A percentile compares a stretch with the other conserved stretches of the same genome.
These are phyloP conservation scores for Penicillium psychrosexuale DNA, from an alignment of 2,329 filamentous ascomycete species.

Conservation along the genomic window DNA sequence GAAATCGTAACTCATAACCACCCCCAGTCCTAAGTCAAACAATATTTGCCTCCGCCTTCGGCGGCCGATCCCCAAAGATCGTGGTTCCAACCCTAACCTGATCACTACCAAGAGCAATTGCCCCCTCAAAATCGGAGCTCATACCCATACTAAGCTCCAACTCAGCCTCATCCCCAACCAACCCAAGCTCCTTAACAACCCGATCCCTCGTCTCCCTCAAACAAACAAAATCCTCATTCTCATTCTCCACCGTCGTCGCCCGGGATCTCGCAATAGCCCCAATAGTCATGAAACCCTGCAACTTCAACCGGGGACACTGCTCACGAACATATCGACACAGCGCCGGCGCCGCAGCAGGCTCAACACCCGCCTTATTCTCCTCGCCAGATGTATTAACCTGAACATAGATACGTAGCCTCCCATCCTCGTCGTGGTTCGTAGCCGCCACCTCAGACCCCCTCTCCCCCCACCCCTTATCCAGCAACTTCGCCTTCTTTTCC, in stretches of 20 bases:
- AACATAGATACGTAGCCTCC: constrained; percentile 69
- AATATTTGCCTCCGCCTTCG: constrained; percentile 74
- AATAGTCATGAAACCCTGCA: constrained; percentile 94
- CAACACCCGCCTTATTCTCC: constrained; percentile 75
- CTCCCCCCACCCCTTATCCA: constrained; percentile 71
- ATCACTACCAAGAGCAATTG: constrained; percentile 75
- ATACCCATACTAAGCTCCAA: constrained; percentile 97
- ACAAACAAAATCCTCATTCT: constrained; percentile 83
- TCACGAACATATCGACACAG: constrained; percentile 69
- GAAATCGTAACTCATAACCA: constrained; percentile 18
- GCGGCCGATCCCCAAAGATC: constrained; percentile 82
- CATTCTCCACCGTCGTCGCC: constrained; percentile 67
- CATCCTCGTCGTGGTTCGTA: constrained; percentile 26
- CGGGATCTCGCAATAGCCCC: constrained; percentile 85
- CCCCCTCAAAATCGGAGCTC: constrained; percentile 93
- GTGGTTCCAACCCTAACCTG: constrained; percentile 92
- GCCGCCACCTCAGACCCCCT: constrained; percentile 39
- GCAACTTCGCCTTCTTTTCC: constrained; percentile 77
- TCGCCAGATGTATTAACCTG: constrained; percentile 96
- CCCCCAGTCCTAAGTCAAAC: constrained; percentile 25
- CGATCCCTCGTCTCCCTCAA: constrained; percentile 68
- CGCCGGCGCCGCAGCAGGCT: constrained; percentile 59
- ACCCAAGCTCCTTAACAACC: constrained; percentile 60
- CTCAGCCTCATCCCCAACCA: constrained; percentile 47
- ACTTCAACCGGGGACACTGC: constrained; percentile 67